Base-by-base conservation (phyloP, 805 yeast genomes). In the Candida maltosa region DNA sequence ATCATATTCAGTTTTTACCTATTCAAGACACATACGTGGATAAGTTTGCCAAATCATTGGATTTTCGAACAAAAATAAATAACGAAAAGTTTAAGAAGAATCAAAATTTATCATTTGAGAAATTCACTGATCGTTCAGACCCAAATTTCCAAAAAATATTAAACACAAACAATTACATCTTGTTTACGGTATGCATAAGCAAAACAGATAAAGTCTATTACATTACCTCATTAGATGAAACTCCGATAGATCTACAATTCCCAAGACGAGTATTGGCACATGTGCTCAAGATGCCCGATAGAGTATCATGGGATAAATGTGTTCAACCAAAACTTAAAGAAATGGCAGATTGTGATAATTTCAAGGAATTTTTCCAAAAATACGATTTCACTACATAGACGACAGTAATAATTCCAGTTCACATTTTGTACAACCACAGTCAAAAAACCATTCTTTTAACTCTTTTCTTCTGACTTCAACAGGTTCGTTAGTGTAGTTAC, bases 181-280 rank as follows among this genome's bases (percentile, higher is more conserved):
- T 48, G 32, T 67, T 70, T 32, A 58, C 54, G 11, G 41, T 59
- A 3, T 49, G 46, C 25, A 54, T 50, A 20, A 37, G 65, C 5
- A 45, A 41, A 10, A 38, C 28, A 2, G 50, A 48, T 6, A 40
- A 34, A 14, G 40, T 33, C 7, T 35, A 43, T 9, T 58, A 42
- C 41, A 42, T 49, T 29, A 43, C 58, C 25, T 45, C 35, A 25
- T 41, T 52, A 15, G 39, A 39, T 5, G 51, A 54, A 3, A 65
- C 65, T 34, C 45, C 69, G 9, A 59, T 87, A 6, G 96, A 89
- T 54, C 58, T 87, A 10, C 95, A 86, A 46, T 85, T 89, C 48
- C 95, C 95, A 1, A 68, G 97, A 53, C 71, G 87, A 48, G 88
- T 84, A 1, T 48, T 86, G 19, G 89, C 96, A 0, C 68, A 69